phyloP scores from a whole-genome alignment of 2,329 filamentous ascomycete genomes.

The Stagonosporopsis vannaccii region DNA sequence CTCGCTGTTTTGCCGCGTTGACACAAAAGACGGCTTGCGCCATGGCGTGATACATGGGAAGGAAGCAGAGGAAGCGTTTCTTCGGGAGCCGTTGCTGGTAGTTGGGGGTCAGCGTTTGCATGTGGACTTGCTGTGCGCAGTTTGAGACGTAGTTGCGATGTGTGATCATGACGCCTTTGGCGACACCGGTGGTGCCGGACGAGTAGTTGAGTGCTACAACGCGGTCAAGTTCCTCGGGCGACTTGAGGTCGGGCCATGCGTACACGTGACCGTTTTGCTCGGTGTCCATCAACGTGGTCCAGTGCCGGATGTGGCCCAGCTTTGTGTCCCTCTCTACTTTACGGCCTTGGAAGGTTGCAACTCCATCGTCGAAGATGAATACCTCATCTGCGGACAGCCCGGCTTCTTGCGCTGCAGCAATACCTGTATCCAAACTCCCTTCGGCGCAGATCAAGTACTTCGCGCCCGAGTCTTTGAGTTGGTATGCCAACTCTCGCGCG shows the following conservation, averaged over 20 bases:
- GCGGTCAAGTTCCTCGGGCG: slow-evolving; percentile 58
- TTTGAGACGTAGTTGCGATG: slow-evolving; percentile 80
- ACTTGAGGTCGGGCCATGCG: slow-evolving; percentile 66
- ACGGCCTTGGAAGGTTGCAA: slow-evolving; percentile 54
- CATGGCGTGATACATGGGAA: slow-evolving; percentile 66
- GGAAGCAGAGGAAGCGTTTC: slow-evolving; percentile 66
- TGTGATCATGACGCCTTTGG: slow-evolving; percentile 85
- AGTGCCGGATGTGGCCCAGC: slow-evolving; percentile 61
- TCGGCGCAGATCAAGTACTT: slow-evolving; percentile 71
- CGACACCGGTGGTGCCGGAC: slow-evolving; percentile 79
- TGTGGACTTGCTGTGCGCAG: slow-evolving; percentile 64
- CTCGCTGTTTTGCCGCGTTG: slow-evolving; percentile 61
- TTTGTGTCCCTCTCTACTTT: slow-evolving; percentile 45
- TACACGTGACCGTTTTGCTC: slow-evolving; percentile 63
- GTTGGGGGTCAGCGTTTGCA: slow-evolving; percentile 57
- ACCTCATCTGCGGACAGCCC: slow-evolving; percentile 64
- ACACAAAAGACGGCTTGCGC: slow-evolving; percentile 74
- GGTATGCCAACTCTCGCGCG: slow-evolving; percentile 74
- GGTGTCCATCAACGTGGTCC: slow-evolving; percentile 65
- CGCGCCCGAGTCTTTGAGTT: slow-evolving; percentile 75
- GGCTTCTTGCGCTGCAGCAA: slow-evolving; percentile 69
- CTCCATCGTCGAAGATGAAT: slow-evolving; percentile 70
- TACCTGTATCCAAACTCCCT: slow-evolving; percentile 65
- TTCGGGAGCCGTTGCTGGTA: slow-evolving; percentile 54
- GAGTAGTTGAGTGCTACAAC: slow-evolving; percentile 80